These are phyloP conservation scores for Thalia dealbata DNA, from an alignment of 176 grass and related monocot species.

Conservation along the genomic window DNA sequence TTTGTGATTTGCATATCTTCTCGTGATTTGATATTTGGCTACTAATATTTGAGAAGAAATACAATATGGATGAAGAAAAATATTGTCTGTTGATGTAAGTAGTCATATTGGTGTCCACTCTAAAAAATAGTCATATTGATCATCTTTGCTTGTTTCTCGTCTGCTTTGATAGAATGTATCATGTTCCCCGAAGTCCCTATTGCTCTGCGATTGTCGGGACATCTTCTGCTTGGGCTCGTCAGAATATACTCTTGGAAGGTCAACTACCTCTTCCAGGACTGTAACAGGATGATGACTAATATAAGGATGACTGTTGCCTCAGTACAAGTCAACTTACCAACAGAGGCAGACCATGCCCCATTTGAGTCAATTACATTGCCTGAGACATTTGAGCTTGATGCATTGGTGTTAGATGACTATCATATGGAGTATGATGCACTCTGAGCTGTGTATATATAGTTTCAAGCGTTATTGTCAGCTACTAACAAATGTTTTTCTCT, in stretches of 20 bases:
- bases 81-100: too few species aligned
- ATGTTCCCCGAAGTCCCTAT: constrained; percentile 79
- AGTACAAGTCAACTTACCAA: constrained; percentile 49
- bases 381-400: constrained; percentile 56
- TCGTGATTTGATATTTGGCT: too few species aligned
- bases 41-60: too few species aligned
- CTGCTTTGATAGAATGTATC: constrained; percentile 42
- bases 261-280: constrained; percentile 68
- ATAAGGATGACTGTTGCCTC: constrained; percentile 46
- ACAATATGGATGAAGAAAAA: too few species aligned
- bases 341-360: constrained; percentile 36
- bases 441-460: background rate
- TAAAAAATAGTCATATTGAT: background rate
- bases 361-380: constrained; percentile 70
- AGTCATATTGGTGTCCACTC: too few species aligned
- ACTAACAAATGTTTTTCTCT: background rate
- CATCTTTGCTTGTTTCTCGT: background rate
- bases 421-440: constrained; percentile 44
- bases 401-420: constrained; percentile 53
- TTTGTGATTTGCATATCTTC: too few species aligned
- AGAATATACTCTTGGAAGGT: constrained; percentile 96
- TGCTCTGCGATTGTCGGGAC: constrained; percentile 77
- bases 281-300: constrained; percentile 57
- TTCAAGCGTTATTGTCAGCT: too few species aligned
- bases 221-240: constrained; percentile 84